Conservation (phyloP, 1,139 yeast genomes). For the Kodamaea fungicola region DNA sequence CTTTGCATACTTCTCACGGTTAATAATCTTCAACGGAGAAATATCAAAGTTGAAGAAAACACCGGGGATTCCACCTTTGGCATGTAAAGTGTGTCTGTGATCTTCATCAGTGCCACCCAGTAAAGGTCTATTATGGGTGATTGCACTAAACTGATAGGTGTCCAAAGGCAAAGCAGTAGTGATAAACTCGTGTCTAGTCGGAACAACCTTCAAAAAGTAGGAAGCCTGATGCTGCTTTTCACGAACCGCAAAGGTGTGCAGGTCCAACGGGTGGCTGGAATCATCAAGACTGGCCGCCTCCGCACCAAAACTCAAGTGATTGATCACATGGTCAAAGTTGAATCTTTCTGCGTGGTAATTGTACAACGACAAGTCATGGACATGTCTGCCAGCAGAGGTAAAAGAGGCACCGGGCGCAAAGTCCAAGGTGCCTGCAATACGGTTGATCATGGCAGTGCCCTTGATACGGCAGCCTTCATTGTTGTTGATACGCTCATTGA, state of each 20-base stretch:
- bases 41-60: slow-evolving; percentile 85
- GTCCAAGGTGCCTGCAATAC: slow-evolving; percentile 88
- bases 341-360: slow-evolving; percentile 50
- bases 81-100: slow-evolving; percentile 83
- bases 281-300: slow-evolving; percentile 8
- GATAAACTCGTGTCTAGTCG: slow-evolving; percentile 77
- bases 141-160: slow-evolving; percentile 90
- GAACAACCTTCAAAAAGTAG: slow-evolving; percentile 85
- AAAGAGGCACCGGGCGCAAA: slow-evolving; percentile 89
- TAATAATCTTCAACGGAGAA: slow-evolving; percentile 88
- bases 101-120: slow-evolving; percentile 86
- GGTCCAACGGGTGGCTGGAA: slow-evolving; percentile 73
- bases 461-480: slow-evolving; percentile 83
- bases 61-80: slow-evolving; percentile 89
- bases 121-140: slow-evolving; percentile 82
- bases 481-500: slow-evolving; percentile 51
- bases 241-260: slow-evolving; percentile 35
- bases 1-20: slow-evolving; percentile 72
- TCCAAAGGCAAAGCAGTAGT: slow-evolving; percentile 44
- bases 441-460: slow-evolving; percentile 76
- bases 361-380: slow-evolving; percentile 81
- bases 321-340: slow-evolving; percentile 69
- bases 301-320: slow-evolving; percentile 79
- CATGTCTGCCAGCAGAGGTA: slow-evolving; percentile 56
- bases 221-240: slow-evolving; percentile 65